Percentiles rank a stretch among this genome's conserved stretches.
phyloP scores from a whole-genome alignment of 768 basidiomycete genomes.

The Pleurotus tuoliensis region DNA sequence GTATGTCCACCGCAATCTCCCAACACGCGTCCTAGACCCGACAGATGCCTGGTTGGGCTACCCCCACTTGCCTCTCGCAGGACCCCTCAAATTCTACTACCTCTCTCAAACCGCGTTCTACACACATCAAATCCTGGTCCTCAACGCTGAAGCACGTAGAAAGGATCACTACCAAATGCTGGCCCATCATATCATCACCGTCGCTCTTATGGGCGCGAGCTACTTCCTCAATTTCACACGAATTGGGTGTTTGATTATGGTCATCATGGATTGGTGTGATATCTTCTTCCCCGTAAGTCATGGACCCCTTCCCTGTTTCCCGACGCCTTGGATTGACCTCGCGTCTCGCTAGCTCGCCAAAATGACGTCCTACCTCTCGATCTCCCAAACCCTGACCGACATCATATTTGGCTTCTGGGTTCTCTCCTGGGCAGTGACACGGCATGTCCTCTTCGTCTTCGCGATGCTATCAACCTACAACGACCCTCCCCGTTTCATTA shows the following conservation, averaged over 20 bases:
- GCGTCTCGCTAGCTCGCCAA: constrained; percentile 68
- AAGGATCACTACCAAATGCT: constrained; percentile 98
- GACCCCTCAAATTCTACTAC: constrained; percentile 85
- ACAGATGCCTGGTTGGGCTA: constrained; percentile 72
- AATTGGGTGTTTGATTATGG: constrained; percentile 84
- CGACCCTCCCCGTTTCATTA: constrained; percentile 46
- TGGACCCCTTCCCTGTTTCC: neutral
- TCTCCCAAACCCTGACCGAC: constrained; percentile 64
- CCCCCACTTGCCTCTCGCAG: constrained; percentile 80
- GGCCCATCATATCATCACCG: constrained; percentile 89
- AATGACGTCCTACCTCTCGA: constrained; percentile 83
- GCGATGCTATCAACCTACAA: constrained; percentile 60
- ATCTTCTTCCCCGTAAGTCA: constrained; percentile 82
- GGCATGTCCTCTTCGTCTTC: constrained; percentile 77
- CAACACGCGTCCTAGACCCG: constrained; percentile 62
- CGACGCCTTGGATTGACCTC: neutral
- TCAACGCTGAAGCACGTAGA: constrained; percentile 88
- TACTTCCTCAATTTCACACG: constrained; percentile 85
- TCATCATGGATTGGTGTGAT: constrained; percentile 93
- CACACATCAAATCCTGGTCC: constrained; percentile 83
- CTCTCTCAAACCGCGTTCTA: constrained; percentile 86
- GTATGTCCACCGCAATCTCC: constrained; percentile 78
- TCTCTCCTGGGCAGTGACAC: constrained; percentile 85
- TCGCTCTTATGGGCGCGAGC: constrained; percentile 69
- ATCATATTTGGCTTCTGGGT: constrained; percentile 77